Conservation (phyloP, 208 protist genomes). For the Naegleria lovaniensis region DNA sequence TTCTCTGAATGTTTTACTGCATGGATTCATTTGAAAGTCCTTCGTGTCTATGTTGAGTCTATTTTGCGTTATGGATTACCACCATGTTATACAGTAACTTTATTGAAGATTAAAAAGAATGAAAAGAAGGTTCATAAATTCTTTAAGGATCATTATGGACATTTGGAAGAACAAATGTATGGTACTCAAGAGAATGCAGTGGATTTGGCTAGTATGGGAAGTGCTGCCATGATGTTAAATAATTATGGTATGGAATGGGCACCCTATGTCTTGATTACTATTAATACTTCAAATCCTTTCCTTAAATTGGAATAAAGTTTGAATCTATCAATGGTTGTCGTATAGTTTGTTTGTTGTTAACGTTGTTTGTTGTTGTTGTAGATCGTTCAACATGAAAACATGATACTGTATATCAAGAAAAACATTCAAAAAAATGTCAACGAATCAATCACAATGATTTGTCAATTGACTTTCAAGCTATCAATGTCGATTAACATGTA, state of each 20-base stretch:
- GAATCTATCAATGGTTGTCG: no score
- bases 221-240: background rate
- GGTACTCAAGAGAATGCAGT: background rate
- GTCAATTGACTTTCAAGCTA: no score
- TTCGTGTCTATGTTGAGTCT: slow-evolving; percentile 79
- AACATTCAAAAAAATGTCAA: no score
- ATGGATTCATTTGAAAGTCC: slow-evolving; percentile 80
- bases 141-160: background rate
- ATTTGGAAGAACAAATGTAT: background rate
- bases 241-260: background rate
- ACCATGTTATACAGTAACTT: slow-evolving; percentile 66
- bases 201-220: background rate
- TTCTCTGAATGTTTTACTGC: slow-evolving; percentile 75
- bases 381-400: no score
- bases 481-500: no score
- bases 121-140: slow-evolving; percentile 22
- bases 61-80: slow-evolving; percentile 77
- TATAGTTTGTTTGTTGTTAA: no score
- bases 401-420: no score
- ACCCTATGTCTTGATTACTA: slow-evolving; percentile 12
- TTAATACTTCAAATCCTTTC: background rate
- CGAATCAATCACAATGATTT: no score
- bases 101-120: slow-evolving; percentile 42
- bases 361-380: no score
- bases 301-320: background rate